Base-by-base conservation (phyloP, 2,329 filamentous ascomycete species). In the Aureobasidium leucospermi region DNA sequence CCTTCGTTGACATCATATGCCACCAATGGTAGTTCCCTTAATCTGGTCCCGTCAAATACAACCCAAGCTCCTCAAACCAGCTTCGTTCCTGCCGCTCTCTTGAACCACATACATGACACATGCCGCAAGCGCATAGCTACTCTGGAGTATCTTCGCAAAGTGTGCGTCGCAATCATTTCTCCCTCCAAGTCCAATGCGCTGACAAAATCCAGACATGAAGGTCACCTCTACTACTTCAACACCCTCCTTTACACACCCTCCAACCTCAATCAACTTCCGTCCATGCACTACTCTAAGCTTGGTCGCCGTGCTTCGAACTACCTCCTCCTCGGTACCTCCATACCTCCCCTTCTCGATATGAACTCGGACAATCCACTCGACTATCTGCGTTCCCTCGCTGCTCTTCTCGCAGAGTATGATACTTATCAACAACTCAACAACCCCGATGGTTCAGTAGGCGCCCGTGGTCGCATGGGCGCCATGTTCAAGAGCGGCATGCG, bases 181-280 rank as follows among this genome's bases (percentile, higher is more conserved):
- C 34, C 43, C 13, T 4, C 34, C 31, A 15, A 5, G 16, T 19
- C 9, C 11, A 6, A 10, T 32, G 36, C 19, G 61, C 57, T 51
- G 23, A 53, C 49, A 42, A 11, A 58, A n/a, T 6, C 55, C 70
- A 96, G 90, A 31, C 92, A 99, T 70, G 91, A 96, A 75, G 92
- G 93, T 62, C 86, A 90, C 61, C 86, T 96, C 43, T 97, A 96
- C 78, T 97, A 94, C 92, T 96, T 97, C 79, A 96, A 96, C 75
- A 96, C 94, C 0, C 84, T 96, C 62, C 88, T 96, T 69, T 96
- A 96, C 74, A 89, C 91, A 65, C 88, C 90, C 68, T 74, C 83
- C 32, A 90, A 96, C 72, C 81, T 97, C 36, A 78, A 82, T 55
- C 86, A 87, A 69, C 87, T 96, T 78, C 86, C 93, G 47, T 96